These are phyloP conservation scores for Dillenia suffruticosa DNA, from an alignment of 164 flowering plant species.

Conservation along the genomic window DNA sequence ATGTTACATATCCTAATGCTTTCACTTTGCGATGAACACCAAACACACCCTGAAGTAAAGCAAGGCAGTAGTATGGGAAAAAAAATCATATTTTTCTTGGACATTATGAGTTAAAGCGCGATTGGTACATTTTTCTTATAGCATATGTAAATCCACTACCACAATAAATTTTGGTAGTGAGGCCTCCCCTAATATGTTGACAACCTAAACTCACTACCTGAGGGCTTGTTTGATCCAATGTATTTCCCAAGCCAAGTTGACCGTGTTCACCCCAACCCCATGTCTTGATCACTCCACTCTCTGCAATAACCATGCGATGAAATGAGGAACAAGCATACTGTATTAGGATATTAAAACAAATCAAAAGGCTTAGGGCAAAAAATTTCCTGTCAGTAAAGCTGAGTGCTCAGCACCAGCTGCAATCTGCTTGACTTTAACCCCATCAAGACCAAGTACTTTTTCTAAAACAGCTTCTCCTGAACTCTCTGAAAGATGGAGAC, in stretches of 20 bases:
- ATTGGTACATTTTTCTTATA: conserved; percentile 9
- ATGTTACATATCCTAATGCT: too few relatives aligned
- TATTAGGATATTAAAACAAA: conserved; percentile 3
- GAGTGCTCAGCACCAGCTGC: conserved; percentile 97
- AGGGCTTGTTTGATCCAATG: conserved; percentile 52
- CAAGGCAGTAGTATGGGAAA: too few relatives aligned
- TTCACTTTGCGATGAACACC: too few relatives aligned
- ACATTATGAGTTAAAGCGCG: too few relatives aligned
- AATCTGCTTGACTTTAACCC: conserved; percentile 38
- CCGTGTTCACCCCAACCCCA: conserved; percentile 99
- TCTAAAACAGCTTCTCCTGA: conserved; percentile 15
- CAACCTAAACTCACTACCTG: conserved; percentile 36
- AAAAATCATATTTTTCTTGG: too few relatives aligned
- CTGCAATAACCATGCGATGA: conserved; percentile 28
- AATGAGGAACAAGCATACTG: not conserved
- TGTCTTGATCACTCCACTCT: conserved; percentile 47
- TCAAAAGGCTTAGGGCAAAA: not conserved
- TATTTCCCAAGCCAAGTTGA: conserved; percentile 79
- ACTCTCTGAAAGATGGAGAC: conserved; percentile 17
- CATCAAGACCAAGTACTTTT: conserved; percentile 36
- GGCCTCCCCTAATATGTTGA: not conserved
- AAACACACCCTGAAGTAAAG: too few relatives aligned
- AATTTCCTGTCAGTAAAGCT: conserved; percentile 62
- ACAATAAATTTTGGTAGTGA: conserved; percentile 40
- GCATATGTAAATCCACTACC: conserved; percentile 89